Evolutionary conservation across 495 filamentous ascomycete genomes (phyloP).

Genomic region (Hypoxylon cercidicola): DNA sequence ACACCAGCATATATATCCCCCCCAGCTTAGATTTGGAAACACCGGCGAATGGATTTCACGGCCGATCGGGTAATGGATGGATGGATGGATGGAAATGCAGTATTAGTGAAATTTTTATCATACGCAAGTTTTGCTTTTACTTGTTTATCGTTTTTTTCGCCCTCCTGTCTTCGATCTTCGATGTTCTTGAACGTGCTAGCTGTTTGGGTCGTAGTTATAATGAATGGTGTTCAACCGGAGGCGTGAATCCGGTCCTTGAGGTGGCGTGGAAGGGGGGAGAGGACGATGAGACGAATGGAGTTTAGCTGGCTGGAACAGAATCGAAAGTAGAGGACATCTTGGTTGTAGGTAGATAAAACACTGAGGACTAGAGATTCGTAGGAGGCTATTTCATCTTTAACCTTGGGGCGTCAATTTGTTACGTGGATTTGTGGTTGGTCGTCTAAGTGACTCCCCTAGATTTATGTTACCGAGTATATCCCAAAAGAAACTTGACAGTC

Average conservation of each 20-base stretch:
- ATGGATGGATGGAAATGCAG: slow-evolving; percentile 16
- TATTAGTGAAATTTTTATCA: slow-evolving; percentile 21
- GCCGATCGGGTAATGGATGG: slow-evolving; percentile 19
- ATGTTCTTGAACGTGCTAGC: slow-evolving; percentile 2
- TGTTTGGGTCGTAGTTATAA: slow-evolving; percentile 7
- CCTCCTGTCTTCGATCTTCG: slow-evolving; percentile 8
- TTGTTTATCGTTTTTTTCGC: slow-evolving; percentile 7
- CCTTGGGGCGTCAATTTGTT: too few relatives aligned
- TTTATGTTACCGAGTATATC: too few relatives aligned
- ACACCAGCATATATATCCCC: slow-evolving; percentile 32
- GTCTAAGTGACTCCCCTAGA: too few relatives aligned
- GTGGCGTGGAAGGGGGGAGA: background rate
- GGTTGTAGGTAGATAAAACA: slow-evolving; percentile 35
- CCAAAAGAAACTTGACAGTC: too few relatives aligned
- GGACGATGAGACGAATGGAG: slow-evolving; percentile 26
- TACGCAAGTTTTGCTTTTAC: slow-evolving; percentile 10
- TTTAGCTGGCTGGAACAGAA: slow-evolving; percentile 22
- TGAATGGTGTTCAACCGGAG: background rate
- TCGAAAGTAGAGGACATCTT: slow-evolving; percentile 7
- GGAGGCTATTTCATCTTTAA: slow-evolving; percentile 17
- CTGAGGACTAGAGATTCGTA: slow-evolving; percentile 23
- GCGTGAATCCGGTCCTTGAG: slow-evolving; percentile 3
- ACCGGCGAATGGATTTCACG: slow-evolving; percentile 43
- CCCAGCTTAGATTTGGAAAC: slow-evolving; percentile 41
- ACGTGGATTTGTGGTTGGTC: too few relatives aligned